Base-by-base conservation (phyloP, 306 rosid species). In the Cucurbita maxima region DNA sequence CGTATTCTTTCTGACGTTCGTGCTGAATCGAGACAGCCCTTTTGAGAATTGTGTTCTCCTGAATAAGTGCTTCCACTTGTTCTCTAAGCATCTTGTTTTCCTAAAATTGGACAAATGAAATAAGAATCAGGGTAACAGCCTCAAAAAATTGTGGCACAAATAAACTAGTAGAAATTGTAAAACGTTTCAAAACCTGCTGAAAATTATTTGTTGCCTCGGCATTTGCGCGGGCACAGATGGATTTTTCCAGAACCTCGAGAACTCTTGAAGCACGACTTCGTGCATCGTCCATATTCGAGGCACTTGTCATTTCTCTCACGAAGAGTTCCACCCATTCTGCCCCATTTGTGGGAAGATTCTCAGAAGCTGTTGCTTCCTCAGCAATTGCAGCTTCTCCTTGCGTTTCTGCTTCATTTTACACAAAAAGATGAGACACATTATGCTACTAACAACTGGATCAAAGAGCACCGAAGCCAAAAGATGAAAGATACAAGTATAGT, bases 241-340 rank as follows among this genome's bases (percentile, higher is more conserved):
- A 86, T 56, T 88, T 89, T 87, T 92, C 96, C 77, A 91, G 73
- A 51, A 78, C 91, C 83, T 83, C 90, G 15, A 91, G 93, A 73
- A 85, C 85, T 75, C 88, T 82, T 43, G 97, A 89, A 61, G 97
- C 89, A 76, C 93, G 90, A 78, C 86, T 69, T 81, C 83, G 85
- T 50, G 97, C 97, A 76, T 91, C 97, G 58, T 91, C 91, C 82
- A 89, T 76, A 79, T 84, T 81, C 14, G 90, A 82, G 76, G 97
- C 86, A 80, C 84, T 83, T 87, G 85, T 85, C 93, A 91, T 91
- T 82, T 91, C 93, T 20, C 82, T 83, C 51, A 91, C 93, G 73
- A 89, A 82, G 55, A 84, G 87, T 51, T 91, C 96, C 76, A 91
- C 96, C 97, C 97, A 91, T 41, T 89, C 96, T 0, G 82, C 83